These are phyloP conservation scores for Leptodermis oblonga DNA, from an alignment of 257 asterid species.

Conservation along the genomic window DNA sequence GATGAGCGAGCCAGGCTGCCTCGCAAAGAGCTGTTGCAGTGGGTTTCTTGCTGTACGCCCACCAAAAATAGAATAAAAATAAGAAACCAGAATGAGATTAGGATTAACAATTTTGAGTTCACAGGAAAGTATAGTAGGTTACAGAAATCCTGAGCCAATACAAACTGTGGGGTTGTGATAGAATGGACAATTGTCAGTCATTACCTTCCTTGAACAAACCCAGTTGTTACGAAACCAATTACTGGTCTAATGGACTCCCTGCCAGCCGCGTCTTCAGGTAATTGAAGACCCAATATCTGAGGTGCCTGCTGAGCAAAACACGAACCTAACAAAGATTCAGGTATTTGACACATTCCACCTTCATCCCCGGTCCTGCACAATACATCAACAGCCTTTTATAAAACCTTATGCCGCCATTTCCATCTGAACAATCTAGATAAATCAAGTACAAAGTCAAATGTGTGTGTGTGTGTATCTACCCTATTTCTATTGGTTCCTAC, in stretches of 20 bases:
- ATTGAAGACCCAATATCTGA: slow-evolving; percentile 60
- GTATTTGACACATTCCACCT: slow-evolving; percentile 47
- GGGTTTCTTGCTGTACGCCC: slow-evolving; percentile 65
- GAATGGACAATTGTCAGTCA: slow-evolving; percentile 8
- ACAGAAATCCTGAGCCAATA: background rate
- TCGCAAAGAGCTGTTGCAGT: slow-evolving; percentile 67
- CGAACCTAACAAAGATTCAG: slow-evolving; percentile 45
- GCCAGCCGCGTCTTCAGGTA: slow-evolving; percentile 43
- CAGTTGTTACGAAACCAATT: slow-evolving; percentile 78
- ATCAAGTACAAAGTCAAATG: background rate
- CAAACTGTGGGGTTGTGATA: background rate
- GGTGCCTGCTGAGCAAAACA: slow-evolving; percentile 46
- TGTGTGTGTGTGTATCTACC: background rate
- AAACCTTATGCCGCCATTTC: background rate
- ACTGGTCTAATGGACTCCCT: slow-evolving; percentile 53
- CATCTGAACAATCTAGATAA: background rate
- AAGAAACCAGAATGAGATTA: background rate
- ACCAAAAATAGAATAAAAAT: slow-evolving; percentile 9
- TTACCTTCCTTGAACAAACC: slow-evolving; percentile 87
- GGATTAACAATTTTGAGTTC: background rate
- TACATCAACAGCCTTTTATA: slow-evolving; percentile 1
- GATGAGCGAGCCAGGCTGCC: slow-evolving; percentile 55
- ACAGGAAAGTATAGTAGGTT: background rate
- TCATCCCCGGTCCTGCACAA: slow-evolving; percentile 47
- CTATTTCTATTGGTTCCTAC: background rate